Conservation (phyloP, 345 rosid species). For the Moringa oleifera region DNA sequence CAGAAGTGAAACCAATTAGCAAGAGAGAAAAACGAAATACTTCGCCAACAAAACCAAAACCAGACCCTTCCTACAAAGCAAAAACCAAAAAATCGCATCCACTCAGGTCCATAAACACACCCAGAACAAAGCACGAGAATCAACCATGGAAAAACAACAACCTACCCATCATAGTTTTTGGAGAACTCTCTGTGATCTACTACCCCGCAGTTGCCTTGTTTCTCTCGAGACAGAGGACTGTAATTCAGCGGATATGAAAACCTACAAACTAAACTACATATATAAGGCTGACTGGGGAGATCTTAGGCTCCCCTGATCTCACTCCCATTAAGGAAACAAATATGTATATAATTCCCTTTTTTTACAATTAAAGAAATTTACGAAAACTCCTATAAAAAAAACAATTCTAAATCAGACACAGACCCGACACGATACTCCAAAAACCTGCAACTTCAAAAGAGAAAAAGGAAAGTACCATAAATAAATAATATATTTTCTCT, state of each 20-base stretch:
- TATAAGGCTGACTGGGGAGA: conserved; percentile 27
- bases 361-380: neutral
- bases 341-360: conserved; percentile 10
- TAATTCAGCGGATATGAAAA: conserved; percentile 12
- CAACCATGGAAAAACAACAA: conserved; percentile 4
- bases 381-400: conserved; percentile 5
- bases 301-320: conserved; percentile 23
- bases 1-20: conserved; percentile 4
- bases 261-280: conserved; percentile 23
- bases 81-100: conserved; percentile 15
- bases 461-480: neutral
- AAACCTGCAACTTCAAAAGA: conserved; percentile 46
- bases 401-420: conserved; percentile 18
- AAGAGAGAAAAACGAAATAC: conserved; percentile 11
- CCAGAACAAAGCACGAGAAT: conserved; percentile 23
- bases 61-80: neutral
- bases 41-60: conserved; percentile 8
- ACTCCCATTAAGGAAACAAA: conserved; percentile 17
- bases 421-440: conserved; percentile 70
- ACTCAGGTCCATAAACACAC: conserved; percentile 13
- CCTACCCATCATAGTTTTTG: conserved; percentile 47
- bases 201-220: conserved; percentile 16
- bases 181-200: conserved; percentile 19
- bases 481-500: neutral
- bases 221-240: conserved; percentile 19